Conservation (phyloP, 2,329 filamentous ascomycete species). For the Talaromyces sp. region DNA sequence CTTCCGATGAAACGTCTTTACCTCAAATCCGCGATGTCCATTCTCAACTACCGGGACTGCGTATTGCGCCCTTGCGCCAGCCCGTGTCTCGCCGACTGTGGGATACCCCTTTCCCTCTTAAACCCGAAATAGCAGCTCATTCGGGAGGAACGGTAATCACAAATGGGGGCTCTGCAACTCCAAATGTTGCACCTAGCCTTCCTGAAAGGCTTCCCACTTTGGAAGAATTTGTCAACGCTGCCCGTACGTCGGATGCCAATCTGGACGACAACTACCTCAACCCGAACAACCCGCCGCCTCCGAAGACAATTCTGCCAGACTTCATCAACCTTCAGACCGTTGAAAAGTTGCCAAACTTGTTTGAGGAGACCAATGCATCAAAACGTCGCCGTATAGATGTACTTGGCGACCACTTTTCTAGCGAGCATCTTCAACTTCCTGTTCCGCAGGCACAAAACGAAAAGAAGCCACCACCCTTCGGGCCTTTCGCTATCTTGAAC, state of each 20-base stretch:
- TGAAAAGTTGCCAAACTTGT: constrained; percentile 41
- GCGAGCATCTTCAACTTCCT: constrained; percentile 44
- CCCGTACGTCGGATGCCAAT: constrained; percentile 33
- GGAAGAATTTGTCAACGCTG: constrained; percentile 33
- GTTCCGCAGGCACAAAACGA: constrained; percentile 45
- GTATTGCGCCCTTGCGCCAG: constrained; percentile 46
- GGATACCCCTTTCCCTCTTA: constrained; percentile 36
- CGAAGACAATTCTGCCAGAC: constrained; percentile 40
- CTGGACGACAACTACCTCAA: constrained; percentile 23
- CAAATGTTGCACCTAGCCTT: constrained; percentile 25
- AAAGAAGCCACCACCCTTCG: constrained; percentile 40
- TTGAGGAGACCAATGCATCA: constrained; percentile 34
- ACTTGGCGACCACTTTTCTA: constrained; percentile 35
- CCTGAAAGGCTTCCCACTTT: constrained; percentile 34
- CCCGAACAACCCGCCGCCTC: constrained; percentile 33
- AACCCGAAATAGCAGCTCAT: constrained; percentile 21
- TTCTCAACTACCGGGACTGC: constrained; percentile 38
- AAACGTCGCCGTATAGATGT: constrained; percentile 43
- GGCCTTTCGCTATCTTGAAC: constrained; percentile 49
- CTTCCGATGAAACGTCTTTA: constrained; percentile 35
- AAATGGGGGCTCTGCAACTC: constrained; percentile 19
- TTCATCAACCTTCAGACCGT: constrained; percentile 46
- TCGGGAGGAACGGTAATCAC: neutral
- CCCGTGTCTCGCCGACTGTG: constrained; percentile 39
- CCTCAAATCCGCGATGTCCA: constrained; percentile 35